These are phyloP conservation scores for Dunaliella primolecta DNA, from an alignment of 139 green algal genomes.

Conservation along the genomic window DNA sequence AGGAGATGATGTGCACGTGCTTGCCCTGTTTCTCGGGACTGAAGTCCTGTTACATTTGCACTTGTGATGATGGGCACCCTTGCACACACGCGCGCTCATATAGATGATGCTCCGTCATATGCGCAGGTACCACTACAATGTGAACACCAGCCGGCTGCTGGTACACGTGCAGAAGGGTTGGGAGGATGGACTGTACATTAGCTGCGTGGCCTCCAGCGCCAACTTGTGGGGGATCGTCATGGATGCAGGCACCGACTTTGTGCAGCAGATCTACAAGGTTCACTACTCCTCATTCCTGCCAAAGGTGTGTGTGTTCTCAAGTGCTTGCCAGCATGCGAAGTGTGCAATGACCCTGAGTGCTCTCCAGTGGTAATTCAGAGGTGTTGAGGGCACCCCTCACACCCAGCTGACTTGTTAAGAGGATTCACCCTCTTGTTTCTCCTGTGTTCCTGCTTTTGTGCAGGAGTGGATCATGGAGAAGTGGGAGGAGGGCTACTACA, in stretches of 20 bases:
- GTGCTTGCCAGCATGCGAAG: too few species aligned
- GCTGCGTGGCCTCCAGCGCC: conserved; percentile 86
- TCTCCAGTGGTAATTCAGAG: too few species aligned
- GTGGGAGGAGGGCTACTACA: conserved; percentile 99
- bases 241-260: conserved; percentile 90
- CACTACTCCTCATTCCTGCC: conserved; percentile 50
- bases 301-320: conserved; percentile 31
- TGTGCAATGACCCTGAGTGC: not conserved
- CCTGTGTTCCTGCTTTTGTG: not conserved
- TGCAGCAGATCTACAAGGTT: conserved; percentile 99
- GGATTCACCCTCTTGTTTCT: too few species aligned
- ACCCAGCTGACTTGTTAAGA: too few species aligned
- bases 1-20: too few species aligned
- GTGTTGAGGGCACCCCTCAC: not conserved
- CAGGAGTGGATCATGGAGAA: conserved; percentile 98
- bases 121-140: conserved; percentile 98
- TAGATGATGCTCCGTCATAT: too few species aligned
- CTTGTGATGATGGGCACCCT: too few species aligned
- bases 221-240: conserved; percentile 93
- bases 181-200: conserved; percentile 90
- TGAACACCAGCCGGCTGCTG: conserved; percentile 88
- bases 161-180: conserved; percentile 73
- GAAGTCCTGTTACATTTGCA: too few species aligned
- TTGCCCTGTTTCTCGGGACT: too few species aligned
- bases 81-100: not conserved